Percentiles rank a stretch among this genome's conserved stretches.
Evolutionary conservation across 768 basidiomycete genomes (phyloP).

Genomic region (Termitomyces sp.): DNA sequence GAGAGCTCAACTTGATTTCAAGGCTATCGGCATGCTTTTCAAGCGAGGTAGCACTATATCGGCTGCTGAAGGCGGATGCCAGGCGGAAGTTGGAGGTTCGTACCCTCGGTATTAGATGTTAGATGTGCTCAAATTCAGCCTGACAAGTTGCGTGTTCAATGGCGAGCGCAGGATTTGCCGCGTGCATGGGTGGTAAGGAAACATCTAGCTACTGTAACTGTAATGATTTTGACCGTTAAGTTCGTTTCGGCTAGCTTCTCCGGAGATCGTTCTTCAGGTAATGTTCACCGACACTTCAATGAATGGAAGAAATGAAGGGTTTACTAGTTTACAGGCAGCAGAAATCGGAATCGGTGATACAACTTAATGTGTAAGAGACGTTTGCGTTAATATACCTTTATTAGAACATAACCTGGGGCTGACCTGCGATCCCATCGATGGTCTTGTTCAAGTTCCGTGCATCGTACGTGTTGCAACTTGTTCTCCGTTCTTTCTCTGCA

Average conservation of each 20-base stretch:
- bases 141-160: slow-evolving; percentile 84
- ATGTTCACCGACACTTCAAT: slow-evolving; percentile 9
- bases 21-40: slow-evolving; percentile 94
- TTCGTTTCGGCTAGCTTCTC: slow-evolving; percentile 48
- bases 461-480: slow-evolving; percentile 55
- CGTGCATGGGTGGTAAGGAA: slow-evolving; percentile 80
- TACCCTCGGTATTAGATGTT: background rate
- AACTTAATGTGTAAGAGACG: background rate
- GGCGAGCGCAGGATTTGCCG: slow-evolving; percentile 92
- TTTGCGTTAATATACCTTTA: background rate
- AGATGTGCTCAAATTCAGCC: background rate
- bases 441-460: slow-evolving; percentile 92
- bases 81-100: slow-evolving; percentile 90
- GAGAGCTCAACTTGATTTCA: slow-evolving; percentile 5
- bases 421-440: slow-evolving; percentile 94
- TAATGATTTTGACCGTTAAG: background rate
- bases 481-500: slow-evolving; percentile 3
- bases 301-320: background rate
- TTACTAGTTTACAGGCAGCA: slow-evolving; percentile 50
- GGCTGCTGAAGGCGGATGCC: slow-evolving; percentile 93
- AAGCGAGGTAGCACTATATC: slow-evolving; percentile 97
- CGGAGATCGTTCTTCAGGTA: slow-evolving; percentile 79
- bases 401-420: slow-evolving; percentile 83
- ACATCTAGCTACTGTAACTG: background rate
- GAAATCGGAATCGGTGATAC: slow-evolving; percentile 85